Conservation (phyloP, 805 yeast species). For the Yarrowia yakushimensis region DNA sequence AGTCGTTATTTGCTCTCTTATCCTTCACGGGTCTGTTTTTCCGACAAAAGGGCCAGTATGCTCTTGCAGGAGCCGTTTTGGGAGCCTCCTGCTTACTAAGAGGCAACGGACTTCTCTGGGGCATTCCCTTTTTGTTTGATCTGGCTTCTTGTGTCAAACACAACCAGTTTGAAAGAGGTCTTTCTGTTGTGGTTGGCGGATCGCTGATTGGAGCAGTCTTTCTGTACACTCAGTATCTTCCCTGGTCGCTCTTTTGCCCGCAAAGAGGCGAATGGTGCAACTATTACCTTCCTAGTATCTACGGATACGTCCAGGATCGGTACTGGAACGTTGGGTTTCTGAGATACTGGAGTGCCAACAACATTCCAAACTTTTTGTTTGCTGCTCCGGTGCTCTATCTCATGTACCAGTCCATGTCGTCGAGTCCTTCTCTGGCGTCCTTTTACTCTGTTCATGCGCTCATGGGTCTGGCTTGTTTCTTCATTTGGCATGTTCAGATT, state of each 20-base stretch:
- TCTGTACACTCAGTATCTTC: slow-evolving; percentile 47
- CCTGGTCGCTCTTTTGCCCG: slow-evolving; percentile 64
- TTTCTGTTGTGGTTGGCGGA: slow-evolving; percentile 51
- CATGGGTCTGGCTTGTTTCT: slow-evolving; percentile 49
- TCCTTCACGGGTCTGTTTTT: slow-evolving; percentile 55
- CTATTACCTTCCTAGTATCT: slow-evolving; percentile 53
- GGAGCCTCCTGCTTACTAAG: slow-evolving; percentile 61
- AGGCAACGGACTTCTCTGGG: slow-evolving; percentile 73
- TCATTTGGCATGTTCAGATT: slow-evolving; percentile 81
- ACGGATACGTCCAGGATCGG: slow-evolving; percentile 64
- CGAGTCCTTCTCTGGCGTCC: slow-evolving; percentile 37
- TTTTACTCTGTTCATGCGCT: slow-evolving; percentile 36
- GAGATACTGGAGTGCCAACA: slow-evolving; percentile 75
- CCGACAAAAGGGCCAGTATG: slow-evolving; percentile 45
- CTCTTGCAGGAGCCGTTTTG: slow-evolving; percentile 53
- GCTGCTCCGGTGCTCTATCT: slow-evolving; percentile 60
- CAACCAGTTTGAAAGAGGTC: not conserved
- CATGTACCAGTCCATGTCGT: slow-evolving; percentile 33
- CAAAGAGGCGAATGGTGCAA: slow-evolving; percentile 77
- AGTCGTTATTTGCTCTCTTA: slow-evolving; percentile 61
- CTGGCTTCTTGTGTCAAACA: slow-evolving; percentile 33
- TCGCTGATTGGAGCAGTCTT: slow-evolving; percentile 47
- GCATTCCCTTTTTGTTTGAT: slow-evolving; percentile 62
- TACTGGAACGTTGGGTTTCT: slow-evolving; percentile 88
- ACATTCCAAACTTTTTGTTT: slow-evolving; percentile 77